phyloP scores from a whole-genome alignment of 2,329 filamentous ascomycete genomes.

The Dactylellina parvicollis region DNA sequence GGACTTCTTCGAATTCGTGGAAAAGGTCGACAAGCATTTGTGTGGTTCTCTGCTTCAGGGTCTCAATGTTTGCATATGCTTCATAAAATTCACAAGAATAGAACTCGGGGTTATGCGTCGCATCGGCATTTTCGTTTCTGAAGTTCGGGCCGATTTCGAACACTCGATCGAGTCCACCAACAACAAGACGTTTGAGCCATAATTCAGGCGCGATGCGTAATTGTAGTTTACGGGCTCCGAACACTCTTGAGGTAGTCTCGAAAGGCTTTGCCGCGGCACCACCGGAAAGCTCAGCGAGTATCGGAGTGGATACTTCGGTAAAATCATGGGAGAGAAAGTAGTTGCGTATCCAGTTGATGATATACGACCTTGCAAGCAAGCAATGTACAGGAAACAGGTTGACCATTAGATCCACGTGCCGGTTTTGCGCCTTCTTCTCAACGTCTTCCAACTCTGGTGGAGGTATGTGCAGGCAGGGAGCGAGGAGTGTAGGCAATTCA shows the following conservation, averaged over 20 bases:
- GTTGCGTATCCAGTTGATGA: constrained; percentile 77
- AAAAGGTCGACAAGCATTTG: constrained; percentile 72
- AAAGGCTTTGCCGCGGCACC: constrained; percentile 90
- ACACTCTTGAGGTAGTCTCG: constrained; percentile 75
- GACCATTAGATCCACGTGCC: constrained; percentile 87
- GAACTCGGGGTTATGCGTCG: constrained; percentile 96
- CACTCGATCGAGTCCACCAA: constrained; percentile 86
- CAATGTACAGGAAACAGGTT: constrained; percentile 74
- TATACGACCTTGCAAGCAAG: constrained; percentile 76
- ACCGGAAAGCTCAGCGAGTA: constrained; percentile 82
- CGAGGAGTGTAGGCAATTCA: constrained; percentile 75
- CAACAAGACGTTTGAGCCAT: constrained; percentile 89
- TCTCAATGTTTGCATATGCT: constrained; percentile 78
- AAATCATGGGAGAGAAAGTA: constrained; percentile 79
- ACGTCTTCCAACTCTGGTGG: constrained; percentile 76
- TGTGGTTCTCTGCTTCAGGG: constrained; percentile 80
- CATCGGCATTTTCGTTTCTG: constrained; percentile 90
- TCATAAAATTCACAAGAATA: constrained; percentile 97
- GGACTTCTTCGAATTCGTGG: constrained; percentile 64
- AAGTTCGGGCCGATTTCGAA: constrained; percentile 95
- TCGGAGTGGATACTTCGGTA: constrained; percentile 88
- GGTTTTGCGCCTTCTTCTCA: constrained; percentile 77
- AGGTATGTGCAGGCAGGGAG: constrained; percentile 81
- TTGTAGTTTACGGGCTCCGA: constrained; percentile 77
- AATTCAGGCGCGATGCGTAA: constrained; percentile 92